A percentile compares a stretch with the other conserved stretches of the same genome.
Conservation (phyloP, 2,329 filamentous ascomycete species). For the Elsinoe batatas region DNA sequence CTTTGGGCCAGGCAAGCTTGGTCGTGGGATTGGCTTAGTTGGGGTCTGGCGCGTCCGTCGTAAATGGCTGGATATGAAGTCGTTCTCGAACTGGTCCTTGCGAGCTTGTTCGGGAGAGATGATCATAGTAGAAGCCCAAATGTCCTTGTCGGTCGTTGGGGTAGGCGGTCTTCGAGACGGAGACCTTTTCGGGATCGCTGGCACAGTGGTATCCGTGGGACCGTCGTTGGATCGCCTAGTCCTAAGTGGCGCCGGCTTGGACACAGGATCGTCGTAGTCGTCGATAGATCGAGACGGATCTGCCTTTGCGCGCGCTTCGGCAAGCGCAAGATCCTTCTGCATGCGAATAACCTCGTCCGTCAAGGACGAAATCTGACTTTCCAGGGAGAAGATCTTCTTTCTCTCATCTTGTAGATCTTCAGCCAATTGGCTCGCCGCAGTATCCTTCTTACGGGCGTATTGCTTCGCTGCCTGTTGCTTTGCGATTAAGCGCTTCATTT, state of each 20-base stretch:
- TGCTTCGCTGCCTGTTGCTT: conserved; percentile 74
- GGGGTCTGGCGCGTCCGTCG: conserved; percentile 4
- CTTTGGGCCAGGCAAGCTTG: background rate
- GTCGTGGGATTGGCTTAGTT: background rate
- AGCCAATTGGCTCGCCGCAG: conserved; percentile 55
- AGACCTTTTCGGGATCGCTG: background rate
- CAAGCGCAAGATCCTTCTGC: background rate
- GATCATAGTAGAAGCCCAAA: background rate
- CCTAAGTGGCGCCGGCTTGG: background rate
- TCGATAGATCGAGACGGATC: conserved; percentile 2
- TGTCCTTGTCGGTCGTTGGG: conserved; percentile 4
- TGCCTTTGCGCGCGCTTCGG: background rate
- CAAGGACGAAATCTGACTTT: conserved; percentile 51
- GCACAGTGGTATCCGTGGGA: background rate
- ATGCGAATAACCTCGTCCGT: conserved; percentile 26
- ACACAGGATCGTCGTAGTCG: background rate
- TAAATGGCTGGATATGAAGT: conserved; percentile 3
- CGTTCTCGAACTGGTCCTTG: background rate
- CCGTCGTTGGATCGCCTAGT: background rate
- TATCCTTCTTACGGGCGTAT: conserved; percentile 68
- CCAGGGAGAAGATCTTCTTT: conserved; percentile 53
- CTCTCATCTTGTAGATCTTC: conserved; percentile 60
- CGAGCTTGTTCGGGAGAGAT: background rate
- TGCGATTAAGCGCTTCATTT: conserved; percentile 67
- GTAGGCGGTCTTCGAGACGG: background rate